Base-by-base conservation (phyloP, 129 eudicot genomes). In the Flaveria linearis region DNA sequence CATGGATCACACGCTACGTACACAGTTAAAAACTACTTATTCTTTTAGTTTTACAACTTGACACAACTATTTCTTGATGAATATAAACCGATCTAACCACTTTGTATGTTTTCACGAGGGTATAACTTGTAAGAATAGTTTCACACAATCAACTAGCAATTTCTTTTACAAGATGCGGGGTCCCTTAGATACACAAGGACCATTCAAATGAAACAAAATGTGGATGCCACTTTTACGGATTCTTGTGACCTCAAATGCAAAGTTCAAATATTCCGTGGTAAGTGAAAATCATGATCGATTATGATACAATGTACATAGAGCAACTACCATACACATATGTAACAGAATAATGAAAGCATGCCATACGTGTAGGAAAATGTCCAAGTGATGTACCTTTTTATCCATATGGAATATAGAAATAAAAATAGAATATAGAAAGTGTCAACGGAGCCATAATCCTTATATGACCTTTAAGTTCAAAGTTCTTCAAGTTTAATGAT, bases 201-300 rank as follows among this genome's bases (percentile, higher is more conserved):
- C 25, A 20, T 22, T 1, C 7, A 26, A 2, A 60, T 25, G n/a
- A 60, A 23, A 60, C 15, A 11, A 60, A 60, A 23, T 12, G 66
- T 23, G n/a, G 66, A 60, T 60, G 39, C 33, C 7, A 58, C 5
- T 60, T 25, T 10, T 13, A 60, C 10, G 3, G 39, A 23, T 60
- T 60, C 39, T 60, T 60, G 39, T 60, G 41, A 23, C 39, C n/a
- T 22, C 66, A 23, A 60, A 60, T 22, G 39, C 66, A 60, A 60
- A 60, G 33, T 9, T 60, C 13, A 26, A 12, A 25, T 4, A 23
- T 23, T 56, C 63, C 63, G 12, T 43, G 2, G 11, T 15, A 14
- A 50, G n/a, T 13, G 55, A 50, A 52, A 52, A 52, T 5, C 16
- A 52, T 43, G 39, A 33, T 33, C 39, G 39, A 33, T 33, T 33